Evolutionary conservation across 2,329 filamentous ascomycete species (phyloP).

Genomic region (Colletotrichum musicola): DNA sequence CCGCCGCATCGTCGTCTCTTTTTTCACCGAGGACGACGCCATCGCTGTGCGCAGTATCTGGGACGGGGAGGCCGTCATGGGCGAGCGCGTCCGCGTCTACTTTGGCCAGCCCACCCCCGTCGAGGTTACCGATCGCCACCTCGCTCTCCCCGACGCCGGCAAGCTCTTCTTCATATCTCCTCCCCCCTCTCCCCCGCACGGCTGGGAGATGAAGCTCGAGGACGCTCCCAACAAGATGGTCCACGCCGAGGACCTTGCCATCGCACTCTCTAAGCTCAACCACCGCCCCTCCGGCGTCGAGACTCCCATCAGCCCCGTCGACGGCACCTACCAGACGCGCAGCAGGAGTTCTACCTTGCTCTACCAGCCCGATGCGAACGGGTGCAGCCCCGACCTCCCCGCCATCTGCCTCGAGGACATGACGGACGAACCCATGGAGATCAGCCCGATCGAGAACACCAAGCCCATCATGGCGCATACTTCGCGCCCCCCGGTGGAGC

Average conservation of each 20-base stretch:
- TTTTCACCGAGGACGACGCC: conserved; percentile 77
- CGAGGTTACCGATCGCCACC: conserved; percentile 66
- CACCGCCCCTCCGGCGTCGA: conserved; percentile 53
- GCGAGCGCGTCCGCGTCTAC: conserved; percentile 76
- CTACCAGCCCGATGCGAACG: conserved; percentile 69
- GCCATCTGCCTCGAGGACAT: conserved; percentile 77
- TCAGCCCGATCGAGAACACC: conserved; percentile 56
- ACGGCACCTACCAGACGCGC: conserved; percentile 55
- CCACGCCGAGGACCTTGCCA: conserved; percentile 76
- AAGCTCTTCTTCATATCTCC: conserved; percentile 82
- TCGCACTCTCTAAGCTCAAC: conserved; percentile 73
- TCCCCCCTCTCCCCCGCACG: conserved; percentile 75
- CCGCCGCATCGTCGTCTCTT: conserved; percentile 84
- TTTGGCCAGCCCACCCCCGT: conserved; percentile 74
- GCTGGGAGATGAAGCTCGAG: conserved; percentile 77
- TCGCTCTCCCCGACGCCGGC: conserved; percentile 76
- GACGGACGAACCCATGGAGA: conserved; percentile 66
- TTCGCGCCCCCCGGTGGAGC: conserved; percentile 72
- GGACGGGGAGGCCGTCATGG: conserved; percentile 80
- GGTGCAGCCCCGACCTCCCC: conserved; percentile 68
- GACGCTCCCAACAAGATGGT: conserved; percentile 78
- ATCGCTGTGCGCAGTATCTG: conserved; percentile 78
- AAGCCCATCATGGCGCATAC: conserved; percentile 71
- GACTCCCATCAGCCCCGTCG: conserved; percentile 57
- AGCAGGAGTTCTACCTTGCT: conserved; percentile 76